Percentiles rank a stretch among this genome's conserved stretches.
Conservation (phyloP, 768 basidiomycete species). For the Mycena albidolilacea region DNA sequence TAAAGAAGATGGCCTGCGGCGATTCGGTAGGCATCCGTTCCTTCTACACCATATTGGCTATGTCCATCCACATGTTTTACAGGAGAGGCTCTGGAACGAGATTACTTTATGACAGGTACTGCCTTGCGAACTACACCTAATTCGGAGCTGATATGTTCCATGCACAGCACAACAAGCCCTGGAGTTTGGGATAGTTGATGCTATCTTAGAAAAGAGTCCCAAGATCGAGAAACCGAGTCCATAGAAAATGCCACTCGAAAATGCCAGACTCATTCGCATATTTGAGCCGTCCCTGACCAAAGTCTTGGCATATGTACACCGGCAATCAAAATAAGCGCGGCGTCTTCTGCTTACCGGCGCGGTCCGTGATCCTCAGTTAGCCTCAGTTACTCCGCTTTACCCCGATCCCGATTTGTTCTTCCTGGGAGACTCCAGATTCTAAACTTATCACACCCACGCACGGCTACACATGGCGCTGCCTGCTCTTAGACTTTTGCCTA, state of each 20-base stretch:
- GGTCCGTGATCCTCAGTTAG: not conserved
- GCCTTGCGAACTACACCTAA: conserved; percentile 32
- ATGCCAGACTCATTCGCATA: conserved; percentile 17
- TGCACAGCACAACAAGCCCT: conserved; percentile 85
- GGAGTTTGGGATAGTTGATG: conserved; percentile 94
- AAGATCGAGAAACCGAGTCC: conserved; percentile 57
- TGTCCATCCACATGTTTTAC: conserved; percentile 35
- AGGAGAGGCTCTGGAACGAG: conserved; percentile 93
- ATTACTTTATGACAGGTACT: conserved; percentile 95
- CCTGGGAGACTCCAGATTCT: not conserved
- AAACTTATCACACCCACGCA: not conserved
- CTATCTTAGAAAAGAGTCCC: conserved; percentile 87
- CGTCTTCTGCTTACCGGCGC: not conserved
- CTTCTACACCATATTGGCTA: conserved; percentile 42
- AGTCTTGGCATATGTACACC: conserved; percentile 17
- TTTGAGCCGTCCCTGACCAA: conserved; percentile 29
- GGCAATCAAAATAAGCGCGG: conserved; percentile 28
- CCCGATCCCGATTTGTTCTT: conserved; percentile 22
- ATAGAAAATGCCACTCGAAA: conserved; percentile 15
- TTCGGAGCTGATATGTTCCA: conserved; percentile 41
- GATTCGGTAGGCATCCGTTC: conserved; percentile 78
- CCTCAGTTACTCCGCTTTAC: not conserved
- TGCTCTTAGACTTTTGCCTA: not conserved
- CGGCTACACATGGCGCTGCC: not conserved
- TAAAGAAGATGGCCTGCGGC: conserved; percentile 72